Conservation (phyloP, 768 basidiomycete genomes). For the Mycena crocata region DNA sequence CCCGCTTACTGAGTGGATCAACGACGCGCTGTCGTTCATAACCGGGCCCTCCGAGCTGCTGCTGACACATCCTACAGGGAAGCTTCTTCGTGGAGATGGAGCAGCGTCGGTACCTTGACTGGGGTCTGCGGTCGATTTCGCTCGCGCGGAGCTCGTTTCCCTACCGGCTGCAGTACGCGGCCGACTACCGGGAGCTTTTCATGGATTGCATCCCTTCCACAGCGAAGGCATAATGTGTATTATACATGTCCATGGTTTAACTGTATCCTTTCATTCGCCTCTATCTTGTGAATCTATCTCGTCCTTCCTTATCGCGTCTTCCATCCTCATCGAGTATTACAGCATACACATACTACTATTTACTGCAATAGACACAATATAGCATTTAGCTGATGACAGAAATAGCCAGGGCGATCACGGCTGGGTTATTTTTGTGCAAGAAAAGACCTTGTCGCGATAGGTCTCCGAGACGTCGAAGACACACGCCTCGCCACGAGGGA, state of each 20-base stretch:
- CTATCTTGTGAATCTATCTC: background rate
- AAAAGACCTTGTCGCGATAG: conserved; percentile 44
- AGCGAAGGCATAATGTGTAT: background rate
- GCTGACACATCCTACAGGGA: conserved; percentile 28
- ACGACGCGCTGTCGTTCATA: conserved; percentile 40
- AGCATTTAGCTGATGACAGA: background rate
- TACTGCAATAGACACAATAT: background rate
- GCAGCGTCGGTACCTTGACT: conserved; percentile 42
- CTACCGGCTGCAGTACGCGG: conserved; percentile 43
- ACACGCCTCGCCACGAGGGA: conserved; percentile 9
- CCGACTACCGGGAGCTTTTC: conserved; percentile 48
- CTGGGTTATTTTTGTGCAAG: background rate
- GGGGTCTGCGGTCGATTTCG: conserved; percentile 47
- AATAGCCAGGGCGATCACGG: background rate
- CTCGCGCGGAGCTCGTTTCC: conserved; percentile 48
- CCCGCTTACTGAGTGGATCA: conserved; percentile 54
- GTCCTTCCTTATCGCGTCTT: background rate
- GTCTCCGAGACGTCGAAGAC: conserved; percentile 32
- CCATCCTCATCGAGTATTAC: background rate
- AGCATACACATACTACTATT: background rate
- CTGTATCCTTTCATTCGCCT: conserved; percentile 2
- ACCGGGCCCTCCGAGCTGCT: conserved; percentile 42
- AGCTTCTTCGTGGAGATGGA: conserved; percentile 52
- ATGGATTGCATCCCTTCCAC: conserved; percentile 46
- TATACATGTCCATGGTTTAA: background rate